Conservation (phyloP, 306 rosid genomes). For the Senna tora region DNA sequence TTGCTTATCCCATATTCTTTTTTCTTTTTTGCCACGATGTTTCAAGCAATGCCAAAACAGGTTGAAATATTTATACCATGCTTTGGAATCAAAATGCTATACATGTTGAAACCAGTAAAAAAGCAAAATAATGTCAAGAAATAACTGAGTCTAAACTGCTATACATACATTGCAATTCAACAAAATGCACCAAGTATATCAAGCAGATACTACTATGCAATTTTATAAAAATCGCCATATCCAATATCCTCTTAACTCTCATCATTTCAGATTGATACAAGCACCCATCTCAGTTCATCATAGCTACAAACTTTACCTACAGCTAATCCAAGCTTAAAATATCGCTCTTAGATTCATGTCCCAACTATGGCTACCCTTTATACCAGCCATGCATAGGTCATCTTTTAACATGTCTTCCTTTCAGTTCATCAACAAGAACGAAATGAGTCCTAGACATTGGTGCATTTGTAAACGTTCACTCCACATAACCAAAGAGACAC, state of each 20-base stretch:
- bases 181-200: too few relatives aligned
- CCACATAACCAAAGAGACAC: background rate
- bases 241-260: background rate
- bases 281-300: background rate
- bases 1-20: background rate
- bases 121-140: too few relatives aligned
- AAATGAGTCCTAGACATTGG: conserved; percentile 9
- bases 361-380: conserved; percentile 12
- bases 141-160: too few relatives aligned
- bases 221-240: background rate
- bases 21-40: background rate
- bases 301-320: conserved; percentile 3
- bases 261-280: background rate
- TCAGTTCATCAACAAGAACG: conserved; percentile 3
- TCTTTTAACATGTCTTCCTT: conserved; percentile 9
- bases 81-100: background rate
- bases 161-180: too few relatives aligned
- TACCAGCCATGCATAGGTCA: conserved; percentile 14
- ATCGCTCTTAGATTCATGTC: conserved; percentile 13
- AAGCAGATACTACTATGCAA: too few relatives aligned
- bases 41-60: background rate
- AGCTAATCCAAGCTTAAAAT: conserved; percentile 17
- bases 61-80: background rate
- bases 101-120: too few relatives aligned
- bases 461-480: background rate